Evolutionary conservation across 2,329 filamentous ascomycete genomes (phyloP).

Genomic region (Lasiodiplodia citricola): DNA sequence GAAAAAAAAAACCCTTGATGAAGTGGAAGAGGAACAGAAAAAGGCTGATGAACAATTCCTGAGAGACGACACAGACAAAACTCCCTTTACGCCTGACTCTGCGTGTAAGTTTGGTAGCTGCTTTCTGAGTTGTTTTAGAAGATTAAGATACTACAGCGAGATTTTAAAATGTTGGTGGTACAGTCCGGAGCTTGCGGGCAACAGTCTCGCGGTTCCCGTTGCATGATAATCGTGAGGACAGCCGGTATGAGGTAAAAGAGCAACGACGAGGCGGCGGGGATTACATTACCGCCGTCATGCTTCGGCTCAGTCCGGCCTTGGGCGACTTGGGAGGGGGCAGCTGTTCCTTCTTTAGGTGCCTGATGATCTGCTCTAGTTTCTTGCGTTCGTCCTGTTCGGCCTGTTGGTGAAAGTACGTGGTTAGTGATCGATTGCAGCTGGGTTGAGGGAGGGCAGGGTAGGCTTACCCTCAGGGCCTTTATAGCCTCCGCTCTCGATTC

Average conservation of each 20-base stretch:
- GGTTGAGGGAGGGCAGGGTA: background rate
- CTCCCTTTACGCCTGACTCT: background rate
- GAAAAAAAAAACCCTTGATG: background rate
- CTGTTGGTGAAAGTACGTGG: constrained; percentile 46
- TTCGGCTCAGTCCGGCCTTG: constrained; percentile 5
- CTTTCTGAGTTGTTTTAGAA: background rate
- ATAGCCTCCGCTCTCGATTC: constrained; percentile 71
- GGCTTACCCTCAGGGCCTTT: constrained; percentile 65
- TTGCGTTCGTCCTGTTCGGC: constrained; percentile 74
- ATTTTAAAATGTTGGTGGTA: background rate
- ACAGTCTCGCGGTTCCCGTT: constrained; percentile 3
- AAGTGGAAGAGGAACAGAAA: background rate
- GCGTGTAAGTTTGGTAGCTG: background rate
- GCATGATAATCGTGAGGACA: constrained; percentile 2
- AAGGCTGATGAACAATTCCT: background rate
- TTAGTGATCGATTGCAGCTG: constrained; percentile 32
- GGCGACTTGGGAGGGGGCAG: constrained; percentile 10
- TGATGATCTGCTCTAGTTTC: constrained; percentile 67
- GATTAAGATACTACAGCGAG: background rate
- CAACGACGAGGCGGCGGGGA: background rate
- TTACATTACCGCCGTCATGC: constrained; percentile 21
- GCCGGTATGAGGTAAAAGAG: background rate
- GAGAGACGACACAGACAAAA: background rate
- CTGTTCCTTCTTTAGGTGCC: constrained; percentile 55
- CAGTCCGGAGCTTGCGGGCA: constrained; percentile 9